A percentile compares a stretch with the other conserved stretches of the same genome.
phyloP scores from a whole-genome alignment of 139 green algal genomes.

The Trebouxia sp. region DNA sequence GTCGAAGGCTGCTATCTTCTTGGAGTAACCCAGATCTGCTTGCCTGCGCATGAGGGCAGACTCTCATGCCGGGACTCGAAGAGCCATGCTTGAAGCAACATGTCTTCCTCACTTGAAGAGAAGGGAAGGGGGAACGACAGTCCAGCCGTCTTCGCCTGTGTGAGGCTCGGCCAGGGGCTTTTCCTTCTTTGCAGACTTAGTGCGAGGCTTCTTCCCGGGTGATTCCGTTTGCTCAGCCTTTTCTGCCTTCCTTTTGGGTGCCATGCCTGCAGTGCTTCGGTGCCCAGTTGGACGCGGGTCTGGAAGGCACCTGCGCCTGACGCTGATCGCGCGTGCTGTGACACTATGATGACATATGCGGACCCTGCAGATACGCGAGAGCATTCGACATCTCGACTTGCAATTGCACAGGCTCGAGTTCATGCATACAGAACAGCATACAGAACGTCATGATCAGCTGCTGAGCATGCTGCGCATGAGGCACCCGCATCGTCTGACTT shows the following conservation, averaged over 20 bases:
- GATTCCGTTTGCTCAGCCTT: neutral
- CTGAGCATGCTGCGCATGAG: too few relatives aligned
- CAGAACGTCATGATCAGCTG: too few relatives aligned
- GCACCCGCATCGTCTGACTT: too few relatives aligned
- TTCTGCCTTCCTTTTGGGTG: slow-evolving; percentile 22
- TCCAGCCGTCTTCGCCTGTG: slow-evolving; percentile 38
- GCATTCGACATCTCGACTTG: too few relatives aligned
- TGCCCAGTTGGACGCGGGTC: too few relatives aligned
- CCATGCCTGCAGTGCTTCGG: slow-evolving; percentile 1
- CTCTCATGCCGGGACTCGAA: neutral
- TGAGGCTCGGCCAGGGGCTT: slow-evolving; percentile 20
- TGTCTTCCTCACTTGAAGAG: slow-evolving; percentile 46
- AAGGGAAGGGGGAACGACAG: slow-evolving; percentile 43
- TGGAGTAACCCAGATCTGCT: slow-evolving; percentile 27
- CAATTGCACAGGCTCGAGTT: too few relatives aligned
- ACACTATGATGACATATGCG: too few relatives aligned
- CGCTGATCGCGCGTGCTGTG: too few relatives aligned
- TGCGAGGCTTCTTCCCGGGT: slow-evolving; percentile 21
- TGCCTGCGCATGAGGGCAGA: too few relatives aligned
- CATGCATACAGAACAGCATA: too few relatives aligned
- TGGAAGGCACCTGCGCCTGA: too few relatives aligned
- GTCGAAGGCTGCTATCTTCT: slow-evolving; percentile 76
- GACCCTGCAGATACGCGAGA: too few relatives aligned
- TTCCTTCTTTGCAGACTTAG: neutral
- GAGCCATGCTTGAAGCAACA: neutral